These are phyloP conservation scores for Cytospora leucostoma DNA, from an alignment of 2,329 filamentous ascomycete genomes.

Conservation along the genomic window DNA sequence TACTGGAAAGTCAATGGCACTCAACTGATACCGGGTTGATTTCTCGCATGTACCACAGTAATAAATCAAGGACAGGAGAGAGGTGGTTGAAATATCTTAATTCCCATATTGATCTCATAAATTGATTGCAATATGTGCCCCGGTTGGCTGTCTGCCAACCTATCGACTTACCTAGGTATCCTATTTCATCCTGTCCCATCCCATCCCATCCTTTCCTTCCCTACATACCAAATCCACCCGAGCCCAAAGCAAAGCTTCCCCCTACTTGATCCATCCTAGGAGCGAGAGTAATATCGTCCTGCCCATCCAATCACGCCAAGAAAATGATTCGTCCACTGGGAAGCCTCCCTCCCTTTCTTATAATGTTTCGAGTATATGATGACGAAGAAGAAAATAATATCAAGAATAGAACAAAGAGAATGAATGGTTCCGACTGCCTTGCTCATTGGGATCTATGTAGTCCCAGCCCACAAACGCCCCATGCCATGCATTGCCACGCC, in stretches of 20 bases:
- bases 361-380: background rate
- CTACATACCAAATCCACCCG: too few species aligned
- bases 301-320: background rate
- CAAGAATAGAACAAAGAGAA: background rate
- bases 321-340: background rate
- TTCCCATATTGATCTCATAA: background rate
- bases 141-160: background rate
- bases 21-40: too few species aligned
- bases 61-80: too few species aligned
- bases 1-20: too few species aligned
- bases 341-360: background rate
- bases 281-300: background rate
- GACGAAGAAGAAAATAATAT: background rate
- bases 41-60: too few species aligned
- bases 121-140: background rate
- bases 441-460: background rate
- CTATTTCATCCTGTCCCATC: background rate
- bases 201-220: background rate
- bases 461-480: background rate
- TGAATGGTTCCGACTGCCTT: background rate
- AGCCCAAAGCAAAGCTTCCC: background rate
- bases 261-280: background rate
- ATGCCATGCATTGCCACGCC: background rate
- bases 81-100: too few species aligned
- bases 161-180: background rate